These are phyloP conservation scores for Ogataea paradorogensis DNA, from an alignment of 805 yeast species.

Conservation along the genomic window DNA sequence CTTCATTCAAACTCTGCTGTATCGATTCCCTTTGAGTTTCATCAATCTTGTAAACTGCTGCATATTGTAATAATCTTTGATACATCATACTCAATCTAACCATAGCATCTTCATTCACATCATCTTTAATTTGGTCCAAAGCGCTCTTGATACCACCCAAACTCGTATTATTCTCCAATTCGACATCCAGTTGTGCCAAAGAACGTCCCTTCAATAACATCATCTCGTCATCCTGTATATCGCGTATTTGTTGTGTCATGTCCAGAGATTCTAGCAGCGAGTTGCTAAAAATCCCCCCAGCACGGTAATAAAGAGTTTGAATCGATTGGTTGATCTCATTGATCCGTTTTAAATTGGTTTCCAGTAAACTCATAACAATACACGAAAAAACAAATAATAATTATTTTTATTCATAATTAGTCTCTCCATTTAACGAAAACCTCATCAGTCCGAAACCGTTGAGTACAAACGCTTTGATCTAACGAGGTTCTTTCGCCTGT, in stretches of 20 bases:
- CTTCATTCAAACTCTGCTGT: constrained; percentile 19
- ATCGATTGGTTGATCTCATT: constrained; percentile 21
- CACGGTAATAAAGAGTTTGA: constrained; percentile 20
- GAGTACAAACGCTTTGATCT: constrained; percentile 80
- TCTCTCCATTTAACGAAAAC: constrained; percentile 90
- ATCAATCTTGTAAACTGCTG: constrained; percentile 18
- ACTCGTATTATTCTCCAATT: constrained; percentile 8
- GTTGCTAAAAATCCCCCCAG: constrained; percentile 24
- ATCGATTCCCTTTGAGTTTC: constrained; percentile 16
- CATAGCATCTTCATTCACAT: constrained; percentile 17
- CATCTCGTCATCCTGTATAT: constrained; percentile 23
- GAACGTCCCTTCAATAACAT: constrained; percentile 20
- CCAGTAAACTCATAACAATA: constrained; percentile 15
- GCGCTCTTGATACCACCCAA: constrained; percentile 5
- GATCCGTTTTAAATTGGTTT: constrained; percentile 14
- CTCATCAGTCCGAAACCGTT: constrained; percentile 91
- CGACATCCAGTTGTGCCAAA: constrained; percentile 22
- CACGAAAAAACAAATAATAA: no score
- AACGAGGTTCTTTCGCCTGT: constrained; percentile 63
- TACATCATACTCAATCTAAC: constrained; percentile 18
- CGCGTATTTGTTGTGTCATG: constrained; percentile 23
- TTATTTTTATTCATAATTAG: constrained; percentile 22
- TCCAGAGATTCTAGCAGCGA: constrained; percentile 21
- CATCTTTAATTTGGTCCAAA: constrained; percentile 14
- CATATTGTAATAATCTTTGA: constrained; percentile 17